These are phyloP conservation scores for Apiosordaria backusii DNA, from an alignment of 495 filamentous ascomycete species.

Conservation along the genomic window DNA sequence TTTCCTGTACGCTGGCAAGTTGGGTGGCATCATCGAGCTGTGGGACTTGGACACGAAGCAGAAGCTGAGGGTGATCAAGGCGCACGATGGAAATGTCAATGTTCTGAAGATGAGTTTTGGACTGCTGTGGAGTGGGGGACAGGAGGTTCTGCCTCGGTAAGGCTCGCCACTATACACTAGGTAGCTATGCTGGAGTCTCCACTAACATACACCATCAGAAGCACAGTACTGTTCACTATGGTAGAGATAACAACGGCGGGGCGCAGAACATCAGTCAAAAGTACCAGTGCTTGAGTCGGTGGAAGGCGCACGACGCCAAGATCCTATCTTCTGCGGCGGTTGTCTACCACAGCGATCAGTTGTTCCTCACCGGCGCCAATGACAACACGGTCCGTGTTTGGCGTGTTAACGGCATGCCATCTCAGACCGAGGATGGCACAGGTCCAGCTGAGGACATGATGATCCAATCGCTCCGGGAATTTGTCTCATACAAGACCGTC, in stretches of 20 bases:
- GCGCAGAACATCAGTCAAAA: constrained; percentile 77
- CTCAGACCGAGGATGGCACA: constrained; percentile 30
- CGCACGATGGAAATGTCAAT: constrained; percentile 79
- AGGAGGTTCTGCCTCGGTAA: constrained; percentile 75
- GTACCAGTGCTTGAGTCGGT: constrained; percentile 77
- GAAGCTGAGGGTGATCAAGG: constrained; percentile 76
- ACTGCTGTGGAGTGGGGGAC: constrained; percentile 80
- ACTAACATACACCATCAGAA: constrained; percentile 41
- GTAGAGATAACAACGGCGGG: constrained; percentile 42
- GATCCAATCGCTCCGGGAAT: constrained; percentile 73
- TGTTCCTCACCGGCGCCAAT: constrained; percentile 93
- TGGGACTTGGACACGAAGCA: constrained; percentile 97
- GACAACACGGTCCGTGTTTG: constrained; percentile 86
- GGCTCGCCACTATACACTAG: constrained; percentile 12
- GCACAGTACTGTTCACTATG: constrained; percentile 55
- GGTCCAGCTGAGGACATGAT: constrained; percentile 62
- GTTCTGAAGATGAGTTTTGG: constrained; percentile 78
- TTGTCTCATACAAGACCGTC: constrained; percentile 86
- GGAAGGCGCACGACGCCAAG: constrained; percentile 81
- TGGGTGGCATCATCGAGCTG: constrained; percentile 87
- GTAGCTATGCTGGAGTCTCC: background rate
- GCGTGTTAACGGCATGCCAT: constrained; percentile 65
- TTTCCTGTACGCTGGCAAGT: constrained; percentile 83
- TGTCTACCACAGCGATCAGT: constrained; percentile 59
- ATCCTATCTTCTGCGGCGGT: constrained; percentile 83